phyloP scores from a whole-genome alignment of 139 green algal species.

The Trebouxia sp. region DNA sequence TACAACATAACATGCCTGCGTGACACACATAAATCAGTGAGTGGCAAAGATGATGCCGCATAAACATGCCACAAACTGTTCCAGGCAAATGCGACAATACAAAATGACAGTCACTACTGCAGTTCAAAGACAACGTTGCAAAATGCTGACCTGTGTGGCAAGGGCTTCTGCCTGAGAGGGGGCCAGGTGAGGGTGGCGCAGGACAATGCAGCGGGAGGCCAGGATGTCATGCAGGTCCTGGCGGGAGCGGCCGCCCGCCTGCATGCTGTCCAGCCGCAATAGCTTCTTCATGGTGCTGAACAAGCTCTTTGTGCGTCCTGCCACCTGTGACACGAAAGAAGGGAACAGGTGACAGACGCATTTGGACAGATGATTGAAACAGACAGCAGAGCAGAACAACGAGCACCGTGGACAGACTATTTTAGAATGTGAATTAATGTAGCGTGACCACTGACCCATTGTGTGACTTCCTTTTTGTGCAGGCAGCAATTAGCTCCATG shows the following conservation, averaged over 20 bases:
- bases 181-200: conserved; percentile 49
- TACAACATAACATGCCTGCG: conserved; percentile 81
- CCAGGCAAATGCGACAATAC: too few species aligned
- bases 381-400: too few species aligned
- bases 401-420: too few species aligned
- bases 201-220: conserved; percentile 85
- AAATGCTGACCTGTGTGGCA: conserved; percentile 17
- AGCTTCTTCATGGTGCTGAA: conserved; percentile 95
- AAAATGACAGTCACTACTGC: neutral
- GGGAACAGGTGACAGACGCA: too few species aligned
- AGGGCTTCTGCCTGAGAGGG: conserved; percentile 30
- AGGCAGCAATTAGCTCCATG: too few species aligned
- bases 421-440: too few species aligned
- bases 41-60: too few species aligned
- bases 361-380: too few species aligned
- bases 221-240: conserved; percentile 90
- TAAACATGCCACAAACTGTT: too few species aligned
- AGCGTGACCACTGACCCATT: too few species aligned
- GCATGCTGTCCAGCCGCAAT: conserved; percentile 69
- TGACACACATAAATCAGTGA: too few species aligned
- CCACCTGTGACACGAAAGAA: conserved; percentile 41
- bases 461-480: too few species aligned
- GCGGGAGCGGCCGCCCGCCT: conserved; percentile 51
- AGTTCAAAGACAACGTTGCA: neutral
- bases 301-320: conserved; percentile 81